Conservation (phyloP, 2,329 filamentous ascomycete genomes). For the Bipolaris bicolor region DNA sequence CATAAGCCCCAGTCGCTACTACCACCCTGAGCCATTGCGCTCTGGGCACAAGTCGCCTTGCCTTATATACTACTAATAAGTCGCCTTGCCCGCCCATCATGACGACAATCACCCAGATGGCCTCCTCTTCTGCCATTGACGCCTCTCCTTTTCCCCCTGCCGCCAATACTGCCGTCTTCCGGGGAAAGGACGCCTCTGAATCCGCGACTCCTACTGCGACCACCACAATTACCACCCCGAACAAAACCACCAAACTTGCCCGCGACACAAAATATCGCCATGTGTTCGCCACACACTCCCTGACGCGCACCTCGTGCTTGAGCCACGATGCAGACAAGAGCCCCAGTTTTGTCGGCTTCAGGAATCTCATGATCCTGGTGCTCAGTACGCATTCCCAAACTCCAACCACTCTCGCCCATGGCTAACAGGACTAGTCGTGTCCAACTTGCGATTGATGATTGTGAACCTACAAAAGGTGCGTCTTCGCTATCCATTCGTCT, state of each 20-base stretch:
- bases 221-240: constrained; percentile 20
- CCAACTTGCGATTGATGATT: constrained; percentile 91
- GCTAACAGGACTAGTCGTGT: constrained; percentile 69
- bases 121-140: constrained; percentile 35
- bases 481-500: constrained; percentile 12
- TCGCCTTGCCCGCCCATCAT: constrained; percentile 25
- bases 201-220: constrained; percentile 1
- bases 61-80: constrained; percentile 5
- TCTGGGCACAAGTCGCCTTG: constrained; percentile 1
- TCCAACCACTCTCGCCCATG: background rate
- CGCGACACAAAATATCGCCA: constrained; percentile 77
- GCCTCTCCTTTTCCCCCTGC: constrained; percentile 27
- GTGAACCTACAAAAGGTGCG: constrained; percentile 92
- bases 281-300: constrained; percentile 82
- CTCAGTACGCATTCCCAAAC: constrained; percentile 64
- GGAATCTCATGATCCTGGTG: constrained; percentile 95
- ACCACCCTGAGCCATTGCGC: constrained; percentile 14
- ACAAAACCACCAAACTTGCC: constrained; percentile 25
- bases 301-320: constrained; percentile 75
- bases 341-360: constrained; percentile 90
- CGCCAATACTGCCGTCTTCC: constrained; percentile 33
- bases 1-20: constrained; percentile 17
- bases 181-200: constrained; percentile 28
- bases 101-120: constrained; percentile 38
- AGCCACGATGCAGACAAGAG: constrained; percentile 78